Percentiles rank a stretch among this genome's conserved stretches.
These are phyloP conservation scores for Parascedosporium putredinis DNA, from an alignment of 2,329 filamentous ascomycete genomes.

Conservation along the genomic window DNA sequence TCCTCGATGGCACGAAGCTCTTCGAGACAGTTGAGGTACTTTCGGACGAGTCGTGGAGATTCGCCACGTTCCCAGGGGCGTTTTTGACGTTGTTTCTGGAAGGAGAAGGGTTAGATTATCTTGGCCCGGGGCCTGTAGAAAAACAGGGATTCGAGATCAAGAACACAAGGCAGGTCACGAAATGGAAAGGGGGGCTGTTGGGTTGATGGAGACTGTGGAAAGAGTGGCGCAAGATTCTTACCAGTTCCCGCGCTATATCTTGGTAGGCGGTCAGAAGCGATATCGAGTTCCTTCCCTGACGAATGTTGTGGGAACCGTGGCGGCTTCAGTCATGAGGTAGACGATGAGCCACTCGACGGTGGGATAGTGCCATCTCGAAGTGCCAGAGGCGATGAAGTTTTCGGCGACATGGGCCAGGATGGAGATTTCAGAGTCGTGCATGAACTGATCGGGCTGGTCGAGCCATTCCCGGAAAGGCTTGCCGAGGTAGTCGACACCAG, in stretches of 20 bases:
- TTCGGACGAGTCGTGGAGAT: constrained; percentile 4
- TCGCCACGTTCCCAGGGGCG: constrained; percentile 8
- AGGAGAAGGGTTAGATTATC: neutral
- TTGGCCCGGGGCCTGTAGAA: too few species aligned
- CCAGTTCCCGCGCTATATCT: constrained; percentile 4
- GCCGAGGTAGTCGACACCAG: constrained; percentile 32
- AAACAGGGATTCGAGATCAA: too few species aligned
- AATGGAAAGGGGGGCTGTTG: too few species aligned
- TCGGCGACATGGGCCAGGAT: constrained; percentile 5
- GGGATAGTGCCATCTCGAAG: constrained; percentile 4
- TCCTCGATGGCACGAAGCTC: constrained; percentile 6
- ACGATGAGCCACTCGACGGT: constrained; percentile 8
- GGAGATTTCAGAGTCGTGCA: constrained; percentile 5
- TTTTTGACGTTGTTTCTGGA: constrained; percentile 8
- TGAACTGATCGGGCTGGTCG: constrained; percentile 3
- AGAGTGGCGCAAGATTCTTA: neutral
- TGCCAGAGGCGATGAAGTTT: neutral
- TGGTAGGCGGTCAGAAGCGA: constrained; percentile 5
- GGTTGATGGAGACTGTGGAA: neutral
- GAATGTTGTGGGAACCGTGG: constrained; percentile 5
- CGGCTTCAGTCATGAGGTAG: constrained; percentile 6
- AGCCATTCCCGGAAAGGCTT: constrained; percentile 28
- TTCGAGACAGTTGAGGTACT: constrained; percentile 8
- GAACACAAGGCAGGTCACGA: too few species aligned
- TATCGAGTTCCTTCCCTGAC: constrained; percentile 3